Base-by-base conservation (phyloP, 2,329 filamentous ascomycete species). In the Hypoxylon sp. region DNA sequence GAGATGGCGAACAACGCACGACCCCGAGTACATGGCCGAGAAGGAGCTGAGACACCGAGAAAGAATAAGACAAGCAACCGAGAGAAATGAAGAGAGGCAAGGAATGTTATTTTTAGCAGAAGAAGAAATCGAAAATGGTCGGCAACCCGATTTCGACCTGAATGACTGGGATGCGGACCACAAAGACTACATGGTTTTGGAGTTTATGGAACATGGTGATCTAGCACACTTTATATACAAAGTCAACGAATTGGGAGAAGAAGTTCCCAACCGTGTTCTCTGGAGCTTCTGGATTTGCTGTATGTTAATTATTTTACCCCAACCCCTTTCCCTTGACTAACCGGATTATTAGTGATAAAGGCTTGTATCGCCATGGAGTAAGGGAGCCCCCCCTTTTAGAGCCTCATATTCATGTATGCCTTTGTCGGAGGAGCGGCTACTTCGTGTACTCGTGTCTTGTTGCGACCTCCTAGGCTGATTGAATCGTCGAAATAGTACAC, bases 201-300 rank as follows among this genome's bases (percentile, higher is more conserved):
- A 73, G 52, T 72, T 53, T 23, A 52, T 59, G 23, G 28, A 60
- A 36, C 21, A 60, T 61, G 71, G 72, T 17, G 71, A 73, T 28
- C 25, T 74, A 32, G 30, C 55, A 10, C 30, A 52, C 5, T 9
- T 72, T 7, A 5, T 73, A 3, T 36, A 28, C 46, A 65, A 59
- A 38, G 11, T 56, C 45, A n/a, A 25, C 28, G 38, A 60, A 3
- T 6, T 9, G 21, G 23, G 21, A 0, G 38, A 23, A 41, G 49
- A 6, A 28, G 5, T 60, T 1, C 49, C 45, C 19, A 60, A 67
- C 25, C 55, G 56, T 56, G 68, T 75, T n/a, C 65, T 74, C 13
- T 74, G 71, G 70, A 53, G 59, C 0, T 74, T 75, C 49, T 74
- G 70, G 70, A 53, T 71, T 43, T 74, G 73, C 30, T 56, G 71